phyloP scores from a whole-genome alignment of 129 eudicot species.

The Oenanthe sinensis region DNA sequence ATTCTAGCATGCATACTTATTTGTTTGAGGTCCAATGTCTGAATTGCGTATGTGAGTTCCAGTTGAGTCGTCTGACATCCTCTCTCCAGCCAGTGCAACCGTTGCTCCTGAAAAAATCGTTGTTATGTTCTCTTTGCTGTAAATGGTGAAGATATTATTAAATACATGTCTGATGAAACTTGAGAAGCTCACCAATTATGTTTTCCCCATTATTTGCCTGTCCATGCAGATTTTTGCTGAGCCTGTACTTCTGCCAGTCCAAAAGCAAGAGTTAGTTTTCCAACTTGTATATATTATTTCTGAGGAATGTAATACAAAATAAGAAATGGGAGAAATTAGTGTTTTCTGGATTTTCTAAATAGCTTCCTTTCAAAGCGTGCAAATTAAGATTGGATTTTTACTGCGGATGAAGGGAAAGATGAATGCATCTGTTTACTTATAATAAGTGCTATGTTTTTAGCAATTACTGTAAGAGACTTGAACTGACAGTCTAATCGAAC shows the following conservation, averaged over 20 bases:
- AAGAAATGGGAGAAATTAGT: not conserved
- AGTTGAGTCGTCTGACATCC: not conserved
- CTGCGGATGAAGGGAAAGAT: not conserved
- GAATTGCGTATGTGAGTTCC: not conserved
- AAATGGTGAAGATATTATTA: not conserved
- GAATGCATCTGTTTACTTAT: not conserved
- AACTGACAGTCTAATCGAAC: not conserved
- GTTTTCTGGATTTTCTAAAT: not conserved
- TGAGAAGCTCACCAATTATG: conserved; percentile 3
- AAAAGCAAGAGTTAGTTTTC: not conserved
- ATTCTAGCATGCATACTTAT: conserved; percentile 1
- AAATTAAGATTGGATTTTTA: not conserved
- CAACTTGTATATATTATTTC: not conserved
- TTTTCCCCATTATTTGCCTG: conserved; percentile 2
- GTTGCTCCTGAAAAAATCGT: not conserved
- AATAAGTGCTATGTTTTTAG: not conserved
- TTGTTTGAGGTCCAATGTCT: not conserved
- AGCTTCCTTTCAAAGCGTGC: not conserved
- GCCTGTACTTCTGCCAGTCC: conserved; percentile 9
- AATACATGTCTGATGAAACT: not conserved
- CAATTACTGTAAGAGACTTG: not conserved
- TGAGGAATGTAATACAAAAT: not conserved
- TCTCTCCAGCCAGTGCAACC: not conserved
- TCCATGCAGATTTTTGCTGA: conserved; percentile 4
- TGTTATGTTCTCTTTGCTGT: not conserved